These are phyloP conservation scores for Pulveroboletus sp. DNA, from an alignment of 768 basidiomycete genomes.

Conservation along the genomic window DNA sequence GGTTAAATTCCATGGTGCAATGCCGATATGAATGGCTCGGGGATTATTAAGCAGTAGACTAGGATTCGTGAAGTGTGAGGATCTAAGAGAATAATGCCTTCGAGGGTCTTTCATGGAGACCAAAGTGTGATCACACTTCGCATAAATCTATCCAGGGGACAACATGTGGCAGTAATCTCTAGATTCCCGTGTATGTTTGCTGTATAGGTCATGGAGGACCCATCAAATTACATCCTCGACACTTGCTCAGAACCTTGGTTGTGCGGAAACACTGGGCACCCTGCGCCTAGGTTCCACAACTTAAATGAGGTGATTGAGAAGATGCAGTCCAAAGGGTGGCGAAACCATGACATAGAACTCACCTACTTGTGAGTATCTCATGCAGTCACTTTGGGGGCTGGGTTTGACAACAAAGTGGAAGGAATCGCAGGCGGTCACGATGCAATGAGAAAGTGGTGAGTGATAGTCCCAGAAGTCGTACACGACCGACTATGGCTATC, in stretches of 20 bases:
- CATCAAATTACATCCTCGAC: background rate
- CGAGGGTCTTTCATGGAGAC: background rate
- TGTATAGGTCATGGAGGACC: background rate
- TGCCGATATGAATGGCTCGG: too few species aligned
- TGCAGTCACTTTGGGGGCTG: background rate
- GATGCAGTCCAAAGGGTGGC: too few species aligned
- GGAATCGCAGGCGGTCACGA: background rate
- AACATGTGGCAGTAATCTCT: too few species aligned
- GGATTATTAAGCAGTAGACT: background rate
- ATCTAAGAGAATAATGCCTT: background rate
- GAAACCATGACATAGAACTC: too few species aligned
- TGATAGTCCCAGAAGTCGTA: background rate
- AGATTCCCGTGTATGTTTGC: background rate
- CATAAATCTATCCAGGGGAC: background rate
- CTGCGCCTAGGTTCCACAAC: background rate
- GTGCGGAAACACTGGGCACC: background rate
- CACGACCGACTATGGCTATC: background rate
- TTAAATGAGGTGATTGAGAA: background rate
- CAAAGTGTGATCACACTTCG: background rate
- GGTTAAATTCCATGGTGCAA: background rate
- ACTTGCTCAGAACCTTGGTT: background rate
- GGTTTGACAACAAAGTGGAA: background rate
- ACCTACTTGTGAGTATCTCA: background rate
- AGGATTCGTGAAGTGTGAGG: background rate
- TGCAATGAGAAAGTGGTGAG: background rate